Evolutionary conservation across 495 filamentous ascomycete species (phyloP), one percentile per base, ranked within the genome.

Genomic region (Evansstolkia leycettana): DNA sequence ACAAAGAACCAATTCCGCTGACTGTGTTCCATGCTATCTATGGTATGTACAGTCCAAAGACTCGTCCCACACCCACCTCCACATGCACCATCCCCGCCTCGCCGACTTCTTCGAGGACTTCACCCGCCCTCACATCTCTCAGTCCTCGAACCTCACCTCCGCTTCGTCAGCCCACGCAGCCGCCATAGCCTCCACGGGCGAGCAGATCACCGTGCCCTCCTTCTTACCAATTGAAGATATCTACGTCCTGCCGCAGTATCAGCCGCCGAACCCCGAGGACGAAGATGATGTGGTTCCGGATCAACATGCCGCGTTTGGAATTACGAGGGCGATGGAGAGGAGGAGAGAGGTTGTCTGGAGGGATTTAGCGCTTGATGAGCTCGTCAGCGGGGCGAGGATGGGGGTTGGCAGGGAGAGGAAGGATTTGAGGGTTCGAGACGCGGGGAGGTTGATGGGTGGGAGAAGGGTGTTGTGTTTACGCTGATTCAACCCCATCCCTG

Each of bases 221-320:
- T 70, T 62, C 50, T 58, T 70, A 9, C 64, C 60, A 25, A 51
- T 69, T 29, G 64, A 70, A 55, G 84, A 92, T 36, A 84, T 98
- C 57, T 86, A 87, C 64, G 82, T 98, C 3, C 75, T 82, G 6
- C 80, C 82, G 2, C 83, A 95, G 38, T 76, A 87, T 57, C 86
- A 93, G 55, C 90, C 90, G 1, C 69, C 87, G 31, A 95, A 95
- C 57, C 90, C 90, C 0, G 90, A 96, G 60, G 90, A 98, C 53
- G 90, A 98, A 60, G 90, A 98, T 48, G 90, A 96, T 43, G 82
- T 98, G 3, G 88, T 98, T 8, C 90, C 90, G 0, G 87, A 96
- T 49, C 87, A 94, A 65, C 90, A 98, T 57, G 88, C 90, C 1
- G 90, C 90, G 5, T 98, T 94, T 60, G 90, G 90, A 2, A 95